Base-by-base conservation (phyloP, 2,329 filamentous ascomycete genomes). In the Spiromastix sp. region DNA sequence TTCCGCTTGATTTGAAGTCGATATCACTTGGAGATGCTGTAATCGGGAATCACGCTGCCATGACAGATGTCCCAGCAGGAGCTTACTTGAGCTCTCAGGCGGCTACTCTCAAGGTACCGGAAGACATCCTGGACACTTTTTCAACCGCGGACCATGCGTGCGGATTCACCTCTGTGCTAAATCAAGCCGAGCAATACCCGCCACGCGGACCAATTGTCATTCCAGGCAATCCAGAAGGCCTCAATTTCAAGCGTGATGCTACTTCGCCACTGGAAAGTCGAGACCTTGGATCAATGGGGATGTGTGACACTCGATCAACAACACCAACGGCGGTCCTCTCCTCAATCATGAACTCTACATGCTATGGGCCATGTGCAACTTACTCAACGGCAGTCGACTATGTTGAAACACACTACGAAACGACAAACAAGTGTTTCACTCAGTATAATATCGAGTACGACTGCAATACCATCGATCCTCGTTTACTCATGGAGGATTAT, bases 21-120 rank as follows among this genome's bases (percentile, higher is more conserved):
- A 52, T 61, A 22, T 50, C 53, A 3, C 48, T 61, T 1, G 59
- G 58, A 4, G 55, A 61, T 37, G 53, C 50, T 4, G 52, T 55
- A 6, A 49, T 59, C 40, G 57, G 54, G 11, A 59, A 60, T 20
- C 45, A 49, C 20, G 55, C 56, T 16, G 57, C 55, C 11, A 52
- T 56, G 47, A 51, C 57, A 4, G 46, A 51, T 13, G 49, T 54
- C 11, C 46, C 45, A 3, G 51, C 50, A 4, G 46, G 49, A 0
- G 38, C 44, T 12, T 61, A 52, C 35, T 34, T 61, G 11, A 36
- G 46, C 16, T 46, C 48, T 2, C 44, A 60, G 5, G 32, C 44
- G 4, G 21, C 21, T 1, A 31, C 40, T 4, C 50, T 60, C 10
- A 34, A 46, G 6, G 37, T 59, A 1, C 48, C 55, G 2, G 21